Evolutionary conservation across 2,329 filamentous ascomycete genomes (phyloP).

Genomic region (Calonectria pseudoturangicola): DNA sequence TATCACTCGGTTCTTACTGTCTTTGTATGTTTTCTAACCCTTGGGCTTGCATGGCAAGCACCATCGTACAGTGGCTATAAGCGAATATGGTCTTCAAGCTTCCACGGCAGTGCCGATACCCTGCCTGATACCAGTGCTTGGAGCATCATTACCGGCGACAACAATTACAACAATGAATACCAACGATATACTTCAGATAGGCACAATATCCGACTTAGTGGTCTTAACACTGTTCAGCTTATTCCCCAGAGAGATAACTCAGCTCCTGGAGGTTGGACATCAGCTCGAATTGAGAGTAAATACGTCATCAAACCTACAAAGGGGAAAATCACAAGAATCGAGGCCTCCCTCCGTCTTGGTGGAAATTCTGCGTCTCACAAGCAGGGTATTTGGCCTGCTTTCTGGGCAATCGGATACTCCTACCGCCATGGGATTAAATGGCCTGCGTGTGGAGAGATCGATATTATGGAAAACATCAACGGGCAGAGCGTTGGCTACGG

Average conservation of each 20-base stretch:
- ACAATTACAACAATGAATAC: slow-evolving; percentile 71
- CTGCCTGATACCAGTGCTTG: slow-evolving; percentile 61
- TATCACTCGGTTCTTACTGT: slow-evolving; percentile 2
- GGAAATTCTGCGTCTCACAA: slow-evolving; percentile 63
- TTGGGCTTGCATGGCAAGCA: slow-evolving; percentile 60
- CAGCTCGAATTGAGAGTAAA: slow-evolving; percentile 71
- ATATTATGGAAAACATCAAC: slow-evolving; percentile 75
- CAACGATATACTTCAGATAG: slow-evolving; percentile 69
- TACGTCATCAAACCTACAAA: slow-evolving; percentile 66
- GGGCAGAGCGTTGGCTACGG: slow-evolving; percentile 67
- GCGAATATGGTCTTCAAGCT: slow-evolving; percentile 67
- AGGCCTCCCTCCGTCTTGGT: slow-evolving; percentile 69
- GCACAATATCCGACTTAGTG: slow-evolving; percentile 70
- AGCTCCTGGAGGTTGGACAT: slow-evolving; percentile 69
- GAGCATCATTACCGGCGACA: slow-evolving; percentile 63
- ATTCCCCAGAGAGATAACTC: slow-evolving; percentile 65
- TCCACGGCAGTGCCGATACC: slow-evolving; percentile 60
- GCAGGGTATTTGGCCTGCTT: slow-evolving; percentile 76
- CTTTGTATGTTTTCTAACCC: slow-evolving; percentile 55
- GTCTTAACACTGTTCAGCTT: slow-evolving; percentile 70
- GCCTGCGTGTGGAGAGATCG: slow-evolving; percentile 74
- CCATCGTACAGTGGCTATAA: slow-evolving; percentile 64
- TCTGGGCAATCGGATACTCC: slow-evolving; percentile 73
- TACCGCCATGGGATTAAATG: slow-evolving; percentile 68
- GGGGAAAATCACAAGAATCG: slow-evolving; percentile 67